phyloP scores from a whole-genome alignment of 2,329 filamentous ascomycete species.

The Venturia oleaginea region DNA sequence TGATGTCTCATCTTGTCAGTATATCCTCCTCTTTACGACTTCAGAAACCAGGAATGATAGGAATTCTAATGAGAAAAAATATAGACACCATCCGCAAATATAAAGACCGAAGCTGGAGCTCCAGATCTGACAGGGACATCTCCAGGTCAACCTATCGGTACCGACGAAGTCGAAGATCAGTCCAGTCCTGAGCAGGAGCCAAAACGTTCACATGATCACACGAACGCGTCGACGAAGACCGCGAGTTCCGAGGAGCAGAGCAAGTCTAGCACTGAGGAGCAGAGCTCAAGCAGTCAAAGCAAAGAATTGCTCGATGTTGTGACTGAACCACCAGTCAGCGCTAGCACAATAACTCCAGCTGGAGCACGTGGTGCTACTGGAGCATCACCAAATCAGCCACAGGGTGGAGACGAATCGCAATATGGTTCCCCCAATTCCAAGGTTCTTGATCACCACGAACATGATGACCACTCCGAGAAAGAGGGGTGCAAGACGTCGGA shows the following conservation, averaged over 20 bases:
- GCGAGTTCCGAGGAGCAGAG: neutral
- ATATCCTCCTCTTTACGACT: neutral
- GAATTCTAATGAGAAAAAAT: neutral
- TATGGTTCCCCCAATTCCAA: neutral
- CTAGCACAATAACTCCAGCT: neutral
- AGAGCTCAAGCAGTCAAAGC: neutral
- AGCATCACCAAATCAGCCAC: neutral
- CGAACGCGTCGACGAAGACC: neutral
- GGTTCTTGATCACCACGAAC: neutral
- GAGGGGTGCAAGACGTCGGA: neutral
- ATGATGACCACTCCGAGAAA: neutral
- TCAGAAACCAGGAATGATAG: neutral
- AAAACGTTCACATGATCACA: neutral
- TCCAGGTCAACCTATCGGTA: neutral
- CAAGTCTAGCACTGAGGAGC: neutral
- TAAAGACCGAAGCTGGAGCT: neutral
- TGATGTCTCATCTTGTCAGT: conserved; percentile 6
- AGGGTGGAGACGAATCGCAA: neutral
- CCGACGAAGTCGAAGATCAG: neutral
- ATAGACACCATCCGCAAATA: neutral
- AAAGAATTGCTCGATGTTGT: neutral
- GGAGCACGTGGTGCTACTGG: neutral
- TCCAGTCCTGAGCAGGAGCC: neutral
- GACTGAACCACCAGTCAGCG: neutral
- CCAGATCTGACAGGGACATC: neutral